Evolutionary conservation across 2,329 filamentous ascomycete genomes (phyloP).

Genomic region (Ascochyta fabae): DNA sequence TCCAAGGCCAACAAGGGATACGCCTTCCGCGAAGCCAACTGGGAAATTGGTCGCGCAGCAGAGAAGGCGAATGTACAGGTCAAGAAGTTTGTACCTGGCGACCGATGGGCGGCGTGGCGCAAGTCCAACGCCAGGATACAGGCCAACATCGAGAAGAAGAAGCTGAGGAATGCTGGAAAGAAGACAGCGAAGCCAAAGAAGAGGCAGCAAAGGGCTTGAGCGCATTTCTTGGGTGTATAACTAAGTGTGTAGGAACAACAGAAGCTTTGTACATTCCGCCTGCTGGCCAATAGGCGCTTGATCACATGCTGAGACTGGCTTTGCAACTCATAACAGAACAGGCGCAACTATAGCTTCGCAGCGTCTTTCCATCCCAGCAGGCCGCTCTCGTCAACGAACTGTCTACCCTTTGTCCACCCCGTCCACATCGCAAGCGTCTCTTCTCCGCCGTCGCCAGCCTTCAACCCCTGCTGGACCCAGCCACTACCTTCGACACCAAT

Average conservation of each 20-base stretch:
- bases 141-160: constrained; percentile 62
- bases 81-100: constrained; percentile 61
- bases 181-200: constrained; percentile 40
- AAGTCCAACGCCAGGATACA: constrained; percentile 61
- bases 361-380: constrained; percentile 54
- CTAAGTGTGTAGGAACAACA: constrained; percentile 31
- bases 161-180: constrained; percentile 56
- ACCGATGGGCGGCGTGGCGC: constrained; percentile 70
- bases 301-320: background rate
- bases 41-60: constrained; percentile 69
- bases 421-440: constrained; percentile 73
- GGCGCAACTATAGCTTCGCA: constrained; percentile 32
- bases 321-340: background rate
- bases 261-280: constrained; percentile 18
- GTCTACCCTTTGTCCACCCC: constrained; percentile 74
- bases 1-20: constrained; percentile 59
- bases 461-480: constrained; percentile 67
- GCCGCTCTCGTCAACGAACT: constrained; percentile 66
- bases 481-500: constrained; percentile 69
- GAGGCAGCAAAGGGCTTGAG: constrained; percentile 27
- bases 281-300: background rate
- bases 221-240: constrained; percentile 25
- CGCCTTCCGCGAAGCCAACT: constrained; percentile 70
- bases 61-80: constrained; percentile 66
- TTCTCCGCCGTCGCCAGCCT: constrained; percentile 75